phyloP scores from a whole-genome alignment of 345 rosid genomes.

The Aethionema arabicum region DNA sequence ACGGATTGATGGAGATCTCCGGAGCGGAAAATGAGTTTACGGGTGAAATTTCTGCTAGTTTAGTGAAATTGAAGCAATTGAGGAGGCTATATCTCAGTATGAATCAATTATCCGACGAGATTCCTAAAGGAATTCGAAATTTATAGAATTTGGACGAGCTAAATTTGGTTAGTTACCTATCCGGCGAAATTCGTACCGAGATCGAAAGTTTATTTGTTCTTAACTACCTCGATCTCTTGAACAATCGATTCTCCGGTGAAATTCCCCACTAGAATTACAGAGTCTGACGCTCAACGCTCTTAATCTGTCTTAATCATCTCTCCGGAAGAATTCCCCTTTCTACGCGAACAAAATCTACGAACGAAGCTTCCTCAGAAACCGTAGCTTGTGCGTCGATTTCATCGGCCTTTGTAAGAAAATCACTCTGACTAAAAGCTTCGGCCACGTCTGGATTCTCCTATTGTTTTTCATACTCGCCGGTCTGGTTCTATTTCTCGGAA shows the following conservation, averaged over 20 bases:
- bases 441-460: conserved; percentile 61
- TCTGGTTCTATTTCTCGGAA: conserved; percentile 52
- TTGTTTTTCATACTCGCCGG: conserved; percentile 56
- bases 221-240: conserved; percentile 85
- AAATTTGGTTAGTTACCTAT: conserved; percentile 54
- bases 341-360: conserved; percentile 52
- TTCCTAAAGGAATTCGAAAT: conserved; percentile 54
- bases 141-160: conserved; percentile 74
- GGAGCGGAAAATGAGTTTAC: conserved; percentile 48
- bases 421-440: conserved; percentile 36
- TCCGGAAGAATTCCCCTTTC: conserved; percentile 70
- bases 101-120: conserved; percentile 62
- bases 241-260: conserved; percentile 61
- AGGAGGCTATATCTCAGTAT: conserved; percentile 62
- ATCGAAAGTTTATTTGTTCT: conserved; percentile 69
- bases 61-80: conserved; percentile 55
- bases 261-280: conserved; percentile 68
- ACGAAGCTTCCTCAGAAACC: conserved; percentile 69
- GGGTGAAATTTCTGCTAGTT: conserved; percentile 51
- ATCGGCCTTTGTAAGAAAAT: conserved; percentile 53
- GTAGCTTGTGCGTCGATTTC: conserved; percentile 64
- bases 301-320: conserved; percentile 73
- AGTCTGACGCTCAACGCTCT: conserved; percentile 73
- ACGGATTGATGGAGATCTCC: conserved; percentile 52
- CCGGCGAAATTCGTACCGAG: conserved; percentile 64